A percentile compares a stretch with the other conserved stretches of the same genome.
Evolutionary conservation across 148 eudicot species (phyloP).

Genomic region (Vaccinium corymbosum): DNA sequence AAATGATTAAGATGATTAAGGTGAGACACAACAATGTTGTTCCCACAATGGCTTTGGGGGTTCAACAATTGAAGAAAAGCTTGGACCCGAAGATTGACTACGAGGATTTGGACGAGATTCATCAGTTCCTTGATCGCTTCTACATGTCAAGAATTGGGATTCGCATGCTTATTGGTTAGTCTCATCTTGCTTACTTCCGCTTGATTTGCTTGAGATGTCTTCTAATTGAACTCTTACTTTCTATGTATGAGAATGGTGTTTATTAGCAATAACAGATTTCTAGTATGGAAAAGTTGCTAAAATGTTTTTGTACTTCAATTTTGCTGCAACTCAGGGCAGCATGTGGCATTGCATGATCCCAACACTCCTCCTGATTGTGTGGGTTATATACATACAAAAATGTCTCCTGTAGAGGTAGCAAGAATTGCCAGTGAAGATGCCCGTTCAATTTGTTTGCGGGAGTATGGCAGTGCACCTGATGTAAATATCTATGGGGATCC

Average conservation of each 20-base stretch:
- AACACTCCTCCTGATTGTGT: slow-evolving; percentile 66
- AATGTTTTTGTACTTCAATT: slow-evolving; percentile 12
- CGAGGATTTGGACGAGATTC: slow-evolving; percentile 67
- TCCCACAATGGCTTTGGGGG: slow-evolving; percentile 94
- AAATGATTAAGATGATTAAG: slow-evolving; percentile 85
- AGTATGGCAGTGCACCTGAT: slow-evolving; percentile 86
- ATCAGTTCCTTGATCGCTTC: slow-evolving; percentile 91
- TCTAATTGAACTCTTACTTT: background rate
- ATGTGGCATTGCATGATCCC: slow-evolving; percentile 89
- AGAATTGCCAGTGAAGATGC: slow-evolving; percentile 91
- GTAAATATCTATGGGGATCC: slow-evolving; percentile 80
- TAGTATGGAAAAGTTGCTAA: slow-evolving; percentile 14
- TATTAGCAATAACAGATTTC: background rate
- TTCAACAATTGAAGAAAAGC: slow-evolving; percentile 83
- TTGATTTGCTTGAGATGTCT: background rate
- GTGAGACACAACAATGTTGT: slow-evolving; percentile 97
- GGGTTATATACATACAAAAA: slow-evolving; percentile 88
- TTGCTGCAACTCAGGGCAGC: slow-evolving; percentile 65
- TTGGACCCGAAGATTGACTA: slow-evolving; percentile 56
- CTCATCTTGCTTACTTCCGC: slow-evolving; percentile 9
- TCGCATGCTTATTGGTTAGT: slow-evolving; percentile 94
- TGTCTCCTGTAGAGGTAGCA: slow-evolving; percentile 88
- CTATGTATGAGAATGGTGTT: background rate
- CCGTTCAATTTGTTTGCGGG: slow-evolving; percentile 72
- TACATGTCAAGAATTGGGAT: slow-evolving; percentile 97